Evolutionary conservation across 1,139 yeast genomes (phyloP), one percentile per base, ranked within the genome.

Genomic region (Arxiozyma heterogenica): DNA sequence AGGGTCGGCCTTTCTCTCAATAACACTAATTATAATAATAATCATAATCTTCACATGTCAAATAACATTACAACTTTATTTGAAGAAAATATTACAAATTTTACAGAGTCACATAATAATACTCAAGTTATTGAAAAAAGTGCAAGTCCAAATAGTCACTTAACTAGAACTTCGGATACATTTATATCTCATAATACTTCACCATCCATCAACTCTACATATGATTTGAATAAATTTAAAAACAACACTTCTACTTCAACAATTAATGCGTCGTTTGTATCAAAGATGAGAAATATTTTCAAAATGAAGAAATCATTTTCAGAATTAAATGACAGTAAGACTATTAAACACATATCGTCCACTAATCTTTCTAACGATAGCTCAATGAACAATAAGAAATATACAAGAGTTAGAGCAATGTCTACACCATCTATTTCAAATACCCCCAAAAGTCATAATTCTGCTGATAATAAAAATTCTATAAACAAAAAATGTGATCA

Each of bases 231-330:
- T 46, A 30, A 23, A 21, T 21, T 25, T 21, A 21, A 25, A 9
- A 21, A 12, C 18, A 42, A 21, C 18, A 42, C 4, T 23, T 7
- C 25, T 11, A 9, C n/a, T 18, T 20, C 46, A 43, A 42, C 22
- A 27, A 30, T 46, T 23, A 46, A 49, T 15, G 2, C 18, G 5
- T 43, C 47, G 44, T 34, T 43, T 22, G 38, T 42, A 34, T 27
- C 46, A 15, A 49, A 49, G 20, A 34, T 27, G 51, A 49, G 44
- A 23, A 42, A 30, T 22, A 34, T 49, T n/a, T 49, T 49, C 44
- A 49, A 43, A 42, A 38, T 41, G n/a, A 46, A 23, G 20, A 46
- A 46, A 34, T 30, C 48, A 46, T 11, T 34, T 8, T 34, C 41
- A 9, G 30, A 27, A 8, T 27, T 27, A 7, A 20, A 25, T 20